Evolutionary conservation across 2,329 filamentous ascomycete species (phyloP).

Genomic region (Massarina eburnea): DNA sequence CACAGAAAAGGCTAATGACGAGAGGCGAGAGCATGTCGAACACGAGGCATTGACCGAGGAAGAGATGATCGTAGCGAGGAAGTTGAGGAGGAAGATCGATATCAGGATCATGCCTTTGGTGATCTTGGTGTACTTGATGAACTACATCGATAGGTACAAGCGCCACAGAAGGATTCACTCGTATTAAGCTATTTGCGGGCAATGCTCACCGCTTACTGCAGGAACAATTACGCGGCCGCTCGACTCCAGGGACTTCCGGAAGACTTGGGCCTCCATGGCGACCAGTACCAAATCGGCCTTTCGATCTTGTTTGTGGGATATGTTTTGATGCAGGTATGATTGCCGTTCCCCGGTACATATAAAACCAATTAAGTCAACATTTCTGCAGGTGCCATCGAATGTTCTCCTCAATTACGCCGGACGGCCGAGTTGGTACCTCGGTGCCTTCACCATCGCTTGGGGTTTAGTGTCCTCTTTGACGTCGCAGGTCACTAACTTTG

Average conservation of each 20-base stretch:
- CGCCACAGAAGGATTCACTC: background rate
- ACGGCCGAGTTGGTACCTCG: constrained; percentile 56
- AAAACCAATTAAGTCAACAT: background rate
- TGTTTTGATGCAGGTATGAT: constrained; percentile 13
- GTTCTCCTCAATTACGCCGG: constrained; percentile 55
- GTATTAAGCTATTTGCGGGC: background rate
- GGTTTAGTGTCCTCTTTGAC: constrained; percentile 47
- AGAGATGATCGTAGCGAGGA: constrained; percentile 22
- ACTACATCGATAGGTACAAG: constrained; percentile 20
- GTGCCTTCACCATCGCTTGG: constrained; percentile 48
- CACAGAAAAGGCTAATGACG: constrained; percentile 14
- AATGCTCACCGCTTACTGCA: constrained; percentile 8
- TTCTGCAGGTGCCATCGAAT: constrained; percentile 64
- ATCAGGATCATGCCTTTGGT: constrained; percentile 20
- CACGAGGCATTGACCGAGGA: constrained; percentile 20
- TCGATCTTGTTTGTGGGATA: constrained; percentile 23
- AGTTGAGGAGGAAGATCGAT: constrained; percentile 18
- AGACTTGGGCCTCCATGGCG: constrained; percentile 15
- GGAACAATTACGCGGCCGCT: constrained; percentile 25
- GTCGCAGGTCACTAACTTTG: constrained; percentile 36
- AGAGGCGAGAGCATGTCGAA: constrained; percentile 8
- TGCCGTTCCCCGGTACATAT: background rate
- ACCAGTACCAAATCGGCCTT: constrained; percentile 22
- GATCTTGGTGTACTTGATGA: constrained; percentile 22
- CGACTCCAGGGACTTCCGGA: constrained; percentile 18